Percentiles rank a stretch among this genome's conserved stretches.
phyloP scores from a whole-genome alignment of 2,329 filamentous ascomycete genomes.

The Aspergillus neoniger region DNA sequence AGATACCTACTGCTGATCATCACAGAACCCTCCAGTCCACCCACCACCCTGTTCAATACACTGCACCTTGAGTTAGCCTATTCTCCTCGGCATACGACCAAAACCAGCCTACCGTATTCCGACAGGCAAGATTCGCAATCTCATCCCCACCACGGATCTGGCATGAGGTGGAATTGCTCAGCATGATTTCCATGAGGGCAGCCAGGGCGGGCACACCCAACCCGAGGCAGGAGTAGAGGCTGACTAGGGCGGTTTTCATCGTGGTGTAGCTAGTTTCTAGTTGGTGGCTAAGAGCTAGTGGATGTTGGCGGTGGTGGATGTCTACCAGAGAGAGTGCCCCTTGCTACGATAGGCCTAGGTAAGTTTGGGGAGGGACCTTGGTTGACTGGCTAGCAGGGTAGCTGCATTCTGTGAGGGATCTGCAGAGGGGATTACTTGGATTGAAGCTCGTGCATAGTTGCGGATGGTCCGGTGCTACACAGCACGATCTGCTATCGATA shows the following conservation, averaged over 20 bases:
- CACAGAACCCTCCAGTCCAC: constrained; percentile 21
- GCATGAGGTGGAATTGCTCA: constrained; percentile 13
- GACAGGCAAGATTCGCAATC: constrained; percentile 16
- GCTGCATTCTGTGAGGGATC: not conserved
- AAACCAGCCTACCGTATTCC: constrained; percentile 11
- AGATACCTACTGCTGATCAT: constrained; percentile 15
- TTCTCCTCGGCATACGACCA: too few relatives aligned
- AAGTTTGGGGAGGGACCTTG: too few relatives aligned
- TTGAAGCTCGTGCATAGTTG: too few relatives aligned
- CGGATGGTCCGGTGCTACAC: too few relatives aligned
- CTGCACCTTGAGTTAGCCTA: not conserved
- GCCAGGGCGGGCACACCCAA: not conserved
- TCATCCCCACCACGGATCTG: constrained; percentile 13
- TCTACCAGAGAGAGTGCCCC: not conserved
- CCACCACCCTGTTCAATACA: constrained; percentile 17
- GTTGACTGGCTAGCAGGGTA: not conserved
- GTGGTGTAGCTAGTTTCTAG: not conserved
- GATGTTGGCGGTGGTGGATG: not conserved
- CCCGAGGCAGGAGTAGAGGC: not conserved
- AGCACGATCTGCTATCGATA: too few relatives aligned
- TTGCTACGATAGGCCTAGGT: too few relatives aligned
- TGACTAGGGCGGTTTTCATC: not conserved
- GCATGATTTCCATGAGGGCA: constrained; percentile 5
- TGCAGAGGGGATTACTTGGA: not conserved
- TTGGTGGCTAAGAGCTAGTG: not conserved